Percentiles rank a stretch among this genome's conserved stretches.
These are phyloP conservation scores for Ophiostoma angusticollis DNA, from an alignment of 2,329 filamentous ascomycete species.

Conservation along the genomic window DNA sequence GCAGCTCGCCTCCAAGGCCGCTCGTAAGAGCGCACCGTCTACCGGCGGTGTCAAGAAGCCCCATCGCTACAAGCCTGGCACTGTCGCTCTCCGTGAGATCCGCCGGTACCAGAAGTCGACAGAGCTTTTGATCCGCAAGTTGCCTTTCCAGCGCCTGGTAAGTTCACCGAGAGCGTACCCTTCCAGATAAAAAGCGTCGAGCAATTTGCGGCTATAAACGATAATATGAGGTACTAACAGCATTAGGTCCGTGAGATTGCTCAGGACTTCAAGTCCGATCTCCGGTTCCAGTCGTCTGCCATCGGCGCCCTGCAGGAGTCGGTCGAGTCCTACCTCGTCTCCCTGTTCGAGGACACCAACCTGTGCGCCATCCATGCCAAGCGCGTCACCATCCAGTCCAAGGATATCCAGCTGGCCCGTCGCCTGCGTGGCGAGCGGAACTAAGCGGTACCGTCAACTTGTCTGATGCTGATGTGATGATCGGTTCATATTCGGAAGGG, in stretches of 20 bases:
- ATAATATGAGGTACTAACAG: slow-evolving; percentile 14
- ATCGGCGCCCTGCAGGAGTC: slow-evolving; percentile 97
- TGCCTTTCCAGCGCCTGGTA: slow-evolving; percentile 92
- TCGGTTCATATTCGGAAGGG: slow-evolving; percentile 19
- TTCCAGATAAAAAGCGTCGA: neutral
- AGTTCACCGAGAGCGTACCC: slow-evolving; percentile 21
- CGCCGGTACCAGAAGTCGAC: slow-evolving; percentile 96
- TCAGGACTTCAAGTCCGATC: slow-evolving; percentile 87
- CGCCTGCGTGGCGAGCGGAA: slow-evolving; percentile 90
- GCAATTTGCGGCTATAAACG: too few species aligned
- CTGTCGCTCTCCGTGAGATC: slow-evolving; percentile 96
- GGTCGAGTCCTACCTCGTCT: slow-evolving; percentile 96
- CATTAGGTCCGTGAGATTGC: slow-evolving; percentile 76
- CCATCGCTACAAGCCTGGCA: slow-evolving; percentile 81
- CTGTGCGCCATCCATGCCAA: slow-evolving; percentile 98
- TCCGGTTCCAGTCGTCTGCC: slow-evolving; percentile 96
- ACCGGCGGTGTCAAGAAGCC: slow-evolving; percentile 97
- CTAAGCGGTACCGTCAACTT: slow-evolving; percentile 33
- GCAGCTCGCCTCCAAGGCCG: slow-evolving; percentile 98
- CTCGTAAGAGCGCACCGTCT: slow-evolving; percentile 93
- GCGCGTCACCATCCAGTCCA: slow-evolving; percentile 95
- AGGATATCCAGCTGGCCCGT: slow-evolving; percentile 94
- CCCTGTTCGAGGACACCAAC: slow-evolving; percentile 97
- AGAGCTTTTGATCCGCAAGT: slow-evolving; percentile 90
- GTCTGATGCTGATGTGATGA: slow-evolving; percentile 30